phyloP scores from a whole-genome alignment of 1,284 basidiomycete genomes.

The Ustilago lituana region DNA sequence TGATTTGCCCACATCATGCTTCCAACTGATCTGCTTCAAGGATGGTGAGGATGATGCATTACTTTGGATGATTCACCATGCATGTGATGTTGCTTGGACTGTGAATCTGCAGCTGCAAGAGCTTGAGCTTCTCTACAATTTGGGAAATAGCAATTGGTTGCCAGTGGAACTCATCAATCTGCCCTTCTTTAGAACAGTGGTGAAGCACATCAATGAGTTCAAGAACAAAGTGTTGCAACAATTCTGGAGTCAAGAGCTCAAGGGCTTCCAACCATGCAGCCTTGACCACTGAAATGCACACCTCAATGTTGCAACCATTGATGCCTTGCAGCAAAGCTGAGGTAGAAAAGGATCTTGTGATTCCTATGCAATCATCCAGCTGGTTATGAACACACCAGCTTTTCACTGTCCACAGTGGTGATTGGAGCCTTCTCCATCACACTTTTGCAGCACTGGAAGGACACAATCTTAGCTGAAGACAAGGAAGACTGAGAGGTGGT shows the following conservation, averaged over 20 bases:
- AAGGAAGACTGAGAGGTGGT: not conserved
- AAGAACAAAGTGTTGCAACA: not conserved
- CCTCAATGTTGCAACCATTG: not conserved
- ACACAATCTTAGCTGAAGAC: not conserved
- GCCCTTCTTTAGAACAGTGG: not conserved
- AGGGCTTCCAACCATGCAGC: not conserved
- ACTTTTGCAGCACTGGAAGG: not conserved
- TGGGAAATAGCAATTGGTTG: too few relatives aligned
- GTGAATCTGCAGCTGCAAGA: constrained; percentile 3
- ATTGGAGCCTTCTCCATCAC: not conserved
- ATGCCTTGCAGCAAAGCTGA: not conserved
- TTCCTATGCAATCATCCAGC: not conserved
- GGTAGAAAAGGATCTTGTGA: not conserved
- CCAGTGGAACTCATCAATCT: not conserved
- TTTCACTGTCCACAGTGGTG: constrained; percentile 2
- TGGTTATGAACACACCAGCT: not conserved
- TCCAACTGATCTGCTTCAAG: not conserved
- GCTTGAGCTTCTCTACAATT: constrained; percentile 1
- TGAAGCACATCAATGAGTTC: not conserved
- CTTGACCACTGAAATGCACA: not conserved
- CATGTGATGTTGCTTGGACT: not conserved
- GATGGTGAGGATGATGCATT: not conserved
- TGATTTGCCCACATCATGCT: not conserved
- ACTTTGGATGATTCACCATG: constrained; percentile 7
- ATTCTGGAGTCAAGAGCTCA: constrained; percentile 1